Conservation (phyloP, 306 rosid genomes). For the Citrullus amarus region DNA sequence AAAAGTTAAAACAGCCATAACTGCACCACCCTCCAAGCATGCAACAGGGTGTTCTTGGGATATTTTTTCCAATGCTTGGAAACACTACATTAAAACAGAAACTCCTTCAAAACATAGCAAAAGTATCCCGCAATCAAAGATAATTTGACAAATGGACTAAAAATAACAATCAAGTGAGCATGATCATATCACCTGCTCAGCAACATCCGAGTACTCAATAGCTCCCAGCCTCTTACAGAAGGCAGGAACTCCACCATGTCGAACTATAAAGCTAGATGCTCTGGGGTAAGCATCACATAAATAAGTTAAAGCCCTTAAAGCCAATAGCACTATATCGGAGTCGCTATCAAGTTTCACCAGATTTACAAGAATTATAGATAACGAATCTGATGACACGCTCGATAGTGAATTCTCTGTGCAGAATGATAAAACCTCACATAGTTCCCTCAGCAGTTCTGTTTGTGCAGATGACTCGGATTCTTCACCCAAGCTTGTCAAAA, state of each 20-base stretch:
- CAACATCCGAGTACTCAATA: slow-evolving; percentile 83
- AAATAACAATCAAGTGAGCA: slow-evolving; percentile 1
- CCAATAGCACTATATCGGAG: slow-evolving; percentile 63
- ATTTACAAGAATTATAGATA: slow-evolving; percentile 71
- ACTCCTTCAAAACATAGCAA: background rate
- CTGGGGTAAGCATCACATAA: slow-evolving; percentile 78
- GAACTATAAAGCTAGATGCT: slow-evolving; percentile 64
- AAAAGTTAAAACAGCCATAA: slow-evolving; percentile 76
- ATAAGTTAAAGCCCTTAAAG: slow-evolving; percentile 90
- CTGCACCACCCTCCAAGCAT: slow-evolving; percentile 84
- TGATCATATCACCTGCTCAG: slow-evolving; percentile 65
- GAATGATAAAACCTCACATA: slow-evolving; percentile 81
- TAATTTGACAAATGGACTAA: background rate
- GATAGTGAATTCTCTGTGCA: slow-evolving; percentile 84
- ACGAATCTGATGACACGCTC: slow-evolving; percentile 49
- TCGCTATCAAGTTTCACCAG: slow-evolving; percentile 55
- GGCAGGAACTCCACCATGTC: slow-evolving; percentile 75
- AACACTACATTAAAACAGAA: slow-evolving; percentile 43
- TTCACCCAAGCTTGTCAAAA: slow-evolving; percentile 56
- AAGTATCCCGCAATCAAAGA: background rate
- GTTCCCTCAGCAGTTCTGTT: slow-evolving; percentile 56
- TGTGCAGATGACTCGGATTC: slow-evolving; percentile 61
- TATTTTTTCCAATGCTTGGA: slow-evolving; percentile 95
- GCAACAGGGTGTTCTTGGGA: slow-evolving; percentile 93
- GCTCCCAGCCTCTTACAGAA: slow-evolving; percentile 70